Evolutionary conservation across 805 yeast species (phyloP).

Genomic region (Starmerella geochares): DNA sequence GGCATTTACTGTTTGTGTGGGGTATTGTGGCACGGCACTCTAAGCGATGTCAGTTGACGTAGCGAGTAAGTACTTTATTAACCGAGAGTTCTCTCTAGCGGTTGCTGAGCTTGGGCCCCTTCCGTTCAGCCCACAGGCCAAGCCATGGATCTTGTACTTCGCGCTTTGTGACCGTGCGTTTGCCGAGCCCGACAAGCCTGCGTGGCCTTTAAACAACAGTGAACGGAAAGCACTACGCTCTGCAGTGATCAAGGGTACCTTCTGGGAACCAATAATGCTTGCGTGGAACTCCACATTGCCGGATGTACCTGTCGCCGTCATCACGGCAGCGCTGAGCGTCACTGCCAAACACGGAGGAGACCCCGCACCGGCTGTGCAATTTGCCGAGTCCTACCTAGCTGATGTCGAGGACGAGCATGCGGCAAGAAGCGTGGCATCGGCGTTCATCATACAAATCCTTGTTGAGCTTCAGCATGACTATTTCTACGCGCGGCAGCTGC

Average conservation of each 20-base stretch:
- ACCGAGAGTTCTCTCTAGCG: slow-evolving; percentile 14
- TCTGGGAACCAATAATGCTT: slow-evolving; percentile 7
- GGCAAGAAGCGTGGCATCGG: slow-evolving; percentile 10
- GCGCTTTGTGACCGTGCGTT: slow-evolving; percentile 21
- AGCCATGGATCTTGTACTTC: slow-evolving; percentile 16
- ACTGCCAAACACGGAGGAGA: slow-evolving; percentile 11
- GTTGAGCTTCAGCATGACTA: slow-evolving; percentile 14
- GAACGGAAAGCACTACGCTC: slow-evolving; percentile 11
- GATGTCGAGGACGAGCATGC: slow-evolving; percentile 1
- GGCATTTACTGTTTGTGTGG: background rate
- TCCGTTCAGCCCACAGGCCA: slow-evolving; percentile 3
- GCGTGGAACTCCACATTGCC: slow-evolving; percentile 2
- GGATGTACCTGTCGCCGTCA: slow-evolving; percentile 13
- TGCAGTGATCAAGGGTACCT: background rate
- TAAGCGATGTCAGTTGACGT: slow-evolving; percentile 5
- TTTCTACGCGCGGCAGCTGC: slow-evolving; percentile 18
- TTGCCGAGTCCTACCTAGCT: slow-evolving; percentile 14
- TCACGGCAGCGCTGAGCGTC: slow-evolving; percentile 10
- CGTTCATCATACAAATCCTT: slow-evolving; percentile 10
- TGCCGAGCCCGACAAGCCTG: slow-evolving; percentile 12
- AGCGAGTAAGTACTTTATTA: slow-evolving; percentile 16
- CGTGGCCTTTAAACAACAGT: slow-evolving; percentile 13
- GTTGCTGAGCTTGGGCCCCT: slow-evolving; percentile 1
- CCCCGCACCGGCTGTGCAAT: slow-evolving; percentile 9
- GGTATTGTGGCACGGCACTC: background rate